phyloP scores from a whole-genome alignment of 306 rosid genomes.

The Trichosanthes cucumerina region DNA sequence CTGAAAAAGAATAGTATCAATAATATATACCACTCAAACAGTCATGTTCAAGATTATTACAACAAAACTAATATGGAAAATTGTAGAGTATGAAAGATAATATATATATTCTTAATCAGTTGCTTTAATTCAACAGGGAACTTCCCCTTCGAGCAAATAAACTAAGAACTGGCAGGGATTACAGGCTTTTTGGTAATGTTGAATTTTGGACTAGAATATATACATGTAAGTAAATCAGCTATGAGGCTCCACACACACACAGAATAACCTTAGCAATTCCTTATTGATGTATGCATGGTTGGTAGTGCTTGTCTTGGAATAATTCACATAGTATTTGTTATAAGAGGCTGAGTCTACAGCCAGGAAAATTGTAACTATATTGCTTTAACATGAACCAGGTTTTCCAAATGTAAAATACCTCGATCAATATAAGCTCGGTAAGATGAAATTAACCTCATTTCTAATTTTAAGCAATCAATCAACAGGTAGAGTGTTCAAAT shows the following conservation, averaged over 20 bases:
- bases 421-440: not conserved
- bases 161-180: not conserved
- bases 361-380: not conserved
- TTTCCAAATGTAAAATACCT: not conserved
- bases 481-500: not conserved
- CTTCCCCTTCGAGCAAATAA: not conserved
- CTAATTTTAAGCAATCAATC: not conserved
- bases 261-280: not conserved
- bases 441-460: not conserved
- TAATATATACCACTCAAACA: not conserved
- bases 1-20: slow-evolving; percentile 28
- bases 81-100: not conserved
- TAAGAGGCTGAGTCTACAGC: not conserved
- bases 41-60: not conserved
- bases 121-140: not conserved
- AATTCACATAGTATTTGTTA: not conserved
- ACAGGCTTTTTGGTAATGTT: not conserved
- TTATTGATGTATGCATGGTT: not conserved
- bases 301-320: not conserved
- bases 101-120: not conserved
- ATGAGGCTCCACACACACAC: not conserved
- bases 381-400: not conserved
- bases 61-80: not conserved
- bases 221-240: not conserved
- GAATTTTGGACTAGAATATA: not conserved